phyloP scores from a whole-genome alignment of 306 rosid species.

The Datisca glomerata region DNA sequence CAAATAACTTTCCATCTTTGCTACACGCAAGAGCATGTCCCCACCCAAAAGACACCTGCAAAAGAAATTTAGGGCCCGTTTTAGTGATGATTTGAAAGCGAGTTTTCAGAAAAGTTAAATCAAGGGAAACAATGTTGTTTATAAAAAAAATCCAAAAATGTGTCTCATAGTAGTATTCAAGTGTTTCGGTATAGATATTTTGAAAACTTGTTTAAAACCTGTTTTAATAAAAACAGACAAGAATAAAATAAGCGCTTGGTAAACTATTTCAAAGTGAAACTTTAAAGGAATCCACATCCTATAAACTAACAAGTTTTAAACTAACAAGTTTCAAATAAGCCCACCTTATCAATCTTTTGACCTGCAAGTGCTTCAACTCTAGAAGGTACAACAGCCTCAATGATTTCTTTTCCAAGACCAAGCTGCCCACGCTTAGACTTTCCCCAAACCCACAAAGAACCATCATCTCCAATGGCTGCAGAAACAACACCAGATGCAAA shows the following conservation, averaged over 20 bases:
- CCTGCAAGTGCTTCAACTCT: slow-evolving; percentile 54
- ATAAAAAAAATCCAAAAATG: no score
- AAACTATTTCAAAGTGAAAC: no score
- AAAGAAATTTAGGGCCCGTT: slow-evolving; percentile 10
- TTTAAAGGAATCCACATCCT: no score
- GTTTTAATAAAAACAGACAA: no score
- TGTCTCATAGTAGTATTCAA: no score
- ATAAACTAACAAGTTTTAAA: neutral
- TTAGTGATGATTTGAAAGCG: neutral
- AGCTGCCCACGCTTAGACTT: slow-evolving; percentile 83
- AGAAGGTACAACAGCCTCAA: slow-evolving; percentile 46
- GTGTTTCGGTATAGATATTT: no score
- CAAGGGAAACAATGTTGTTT: neutral
- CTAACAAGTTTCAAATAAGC: neutral
- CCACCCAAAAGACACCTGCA: slow-evolving; percentile 86
- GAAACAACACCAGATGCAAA: slow-evolving; percentile 87
- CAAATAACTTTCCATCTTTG: slow-evolving; percentile 73
- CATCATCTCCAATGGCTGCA: slow-evolving; percentile 70
- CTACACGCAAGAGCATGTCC: slow-evolving; percentile 84
- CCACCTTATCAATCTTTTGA: slow-evolving; percentile 61
- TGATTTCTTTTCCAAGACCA: slow-evolving; percentile 56
- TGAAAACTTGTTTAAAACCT: no score
- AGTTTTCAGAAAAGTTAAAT: neutral
- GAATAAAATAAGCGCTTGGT: no score
- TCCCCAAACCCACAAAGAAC: slow-evolving; percentile 89